Evolutionary conservation across 345 rosid species (phyloP).

Genomic region (Combretum micranthum): DNA sequence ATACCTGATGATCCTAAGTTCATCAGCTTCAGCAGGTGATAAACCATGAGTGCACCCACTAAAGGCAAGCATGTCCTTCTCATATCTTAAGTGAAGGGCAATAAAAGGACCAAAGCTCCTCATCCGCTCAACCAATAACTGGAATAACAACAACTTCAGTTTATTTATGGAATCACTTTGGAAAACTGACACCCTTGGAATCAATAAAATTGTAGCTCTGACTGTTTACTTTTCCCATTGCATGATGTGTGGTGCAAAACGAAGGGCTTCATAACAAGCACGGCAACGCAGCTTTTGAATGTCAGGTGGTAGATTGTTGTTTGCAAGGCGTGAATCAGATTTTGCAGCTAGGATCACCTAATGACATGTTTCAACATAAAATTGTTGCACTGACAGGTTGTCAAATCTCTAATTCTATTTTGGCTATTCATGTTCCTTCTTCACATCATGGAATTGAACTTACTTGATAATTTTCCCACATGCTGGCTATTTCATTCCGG

Average conservation of each 20-base stretch:
- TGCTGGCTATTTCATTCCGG: constrained; percentile 4
- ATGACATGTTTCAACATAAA: not conserved
- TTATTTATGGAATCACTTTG: not conserved
- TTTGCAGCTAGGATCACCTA: constrained; percentile 20
- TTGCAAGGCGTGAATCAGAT: constrained; percentile 24
- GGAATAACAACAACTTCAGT: not conserved
- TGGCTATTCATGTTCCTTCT: too few species aligned
- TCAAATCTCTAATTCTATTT: too few species aligned
- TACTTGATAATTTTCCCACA: constrained; percentile 16
- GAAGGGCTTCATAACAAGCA: constrained; percentile 20
- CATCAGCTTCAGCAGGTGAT: constrained; percentile 13
- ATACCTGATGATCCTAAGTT: constrained; percentile 22
- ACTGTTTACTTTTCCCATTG: constrained; percentile 13
- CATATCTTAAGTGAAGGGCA: constrained; percentile 27
- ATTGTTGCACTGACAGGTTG: not conserved
- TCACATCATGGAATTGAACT: not conserved
- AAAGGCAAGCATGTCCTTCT: constrained; percentile 28
- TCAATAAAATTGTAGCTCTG: not conserved
- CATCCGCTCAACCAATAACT: constrained; percentile 19
- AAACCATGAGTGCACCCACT: constrained; percentile 26
- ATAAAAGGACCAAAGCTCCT: constrained; percentile 15
- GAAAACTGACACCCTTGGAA: constrained; percentile 4
- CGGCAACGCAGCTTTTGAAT: constrained; percentile 25
- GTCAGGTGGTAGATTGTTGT: constrained; percentile 19
- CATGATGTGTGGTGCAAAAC: constrained; percentile 19